Percentiles rank a stretch among this genome's conserved stretches.
Conservation (phyloP, 108 stramenopile species). For the Fragilariopsis cylindrus region DNA sequence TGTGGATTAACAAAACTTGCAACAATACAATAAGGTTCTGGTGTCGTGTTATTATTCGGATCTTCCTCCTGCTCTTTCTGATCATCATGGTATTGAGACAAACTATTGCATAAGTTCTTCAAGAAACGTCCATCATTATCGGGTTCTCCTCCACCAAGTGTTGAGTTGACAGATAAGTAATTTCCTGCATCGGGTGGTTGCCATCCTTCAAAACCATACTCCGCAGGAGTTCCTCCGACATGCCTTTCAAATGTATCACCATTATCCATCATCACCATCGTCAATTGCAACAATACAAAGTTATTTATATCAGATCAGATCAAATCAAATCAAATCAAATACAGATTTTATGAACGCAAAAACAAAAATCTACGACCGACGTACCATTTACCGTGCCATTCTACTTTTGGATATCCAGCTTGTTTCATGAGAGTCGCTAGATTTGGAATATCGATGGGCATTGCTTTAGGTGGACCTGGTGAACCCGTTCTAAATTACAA, state of each 20-base stretch:
- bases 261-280: too few species aligned
- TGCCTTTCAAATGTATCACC: too few species aligned
- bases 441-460: conserved; percentile 29
- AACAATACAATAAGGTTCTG: conserved; percentile 53
- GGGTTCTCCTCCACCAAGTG: conserved; percentile 54
- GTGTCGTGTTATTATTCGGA: neutral
- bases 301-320: too few species aligned
- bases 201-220: conserved; percentile 48
- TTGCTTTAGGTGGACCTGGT: conserved; percentile 16
- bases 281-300: too few species aligned
- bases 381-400: conserved; percentile 72
- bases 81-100: neutral
- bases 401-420: conserved; percentile 41
- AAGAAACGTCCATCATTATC: conserved; percentile 62
- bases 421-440: conserved; percentile 15
- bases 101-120: conserved; percentile 35
- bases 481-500: conserved; percentile 23
- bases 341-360: too few species aligned
- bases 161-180: conserved; percentile 40
- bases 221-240: conserved; percentile 30
- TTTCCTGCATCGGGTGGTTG: conserved; percentile 70
- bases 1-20: conserved; percentile 66
- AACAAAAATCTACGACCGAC: neutral
- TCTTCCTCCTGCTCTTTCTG: conserved; percentile 1
- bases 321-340: too few species aligned